These are phyloP conservation scores for Paspalum vaginatum DNA, from an alignment of 176 grass and related monocot species.

Conservation along the genomic window DNA sequence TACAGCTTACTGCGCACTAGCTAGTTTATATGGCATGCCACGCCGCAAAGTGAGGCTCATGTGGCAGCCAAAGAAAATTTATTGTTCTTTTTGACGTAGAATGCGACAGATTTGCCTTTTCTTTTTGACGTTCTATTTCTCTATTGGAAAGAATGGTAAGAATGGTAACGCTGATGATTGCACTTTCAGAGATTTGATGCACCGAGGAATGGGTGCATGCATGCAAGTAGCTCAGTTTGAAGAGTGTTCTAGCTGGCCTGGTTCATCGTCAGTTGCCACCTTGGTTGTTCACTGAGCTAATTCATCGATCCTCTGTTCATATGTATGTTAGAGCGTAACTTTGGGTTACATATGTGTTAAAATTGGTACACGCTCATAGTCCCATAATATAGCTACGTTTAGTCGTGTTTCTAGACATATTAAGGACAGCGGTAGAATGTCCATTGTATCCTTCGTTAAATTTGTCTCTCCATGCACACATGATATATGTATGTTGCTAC, in stretches of 20 bases:
- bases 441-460: no score
- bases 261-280: neutral
- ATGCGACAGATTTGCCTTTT: neutral
- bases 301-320: no score
- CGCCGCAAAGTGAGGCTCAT: slow-evolving; percentile 25
- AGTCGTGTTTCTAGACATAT: no score
- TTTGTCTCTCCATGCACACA: no score
- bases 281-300: neutral
- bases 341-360: no score
- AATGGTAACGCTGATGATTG: neutral
- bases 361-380: no score
- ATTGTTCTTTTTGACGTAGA: neutral
- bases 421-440: no score
- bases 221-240: neutral
- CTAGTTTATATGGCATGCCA: neutral
- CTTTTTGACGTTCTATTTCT: neutral
- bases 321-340: no score
- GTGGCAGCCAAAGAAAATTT: neutral
- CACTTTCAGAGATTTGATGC: neutral
- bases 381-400: no score
- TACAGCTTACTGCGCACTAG: neutral
- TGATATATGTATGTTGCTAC: no score
- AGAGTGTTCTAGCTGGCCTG: neutral
- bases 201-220: neutral
- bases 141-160: neutral